phyloP scores from a whole-genome alignment of 2,329 filamentous ascomycete species.

The Trichophyton verrucosum region DNA sequence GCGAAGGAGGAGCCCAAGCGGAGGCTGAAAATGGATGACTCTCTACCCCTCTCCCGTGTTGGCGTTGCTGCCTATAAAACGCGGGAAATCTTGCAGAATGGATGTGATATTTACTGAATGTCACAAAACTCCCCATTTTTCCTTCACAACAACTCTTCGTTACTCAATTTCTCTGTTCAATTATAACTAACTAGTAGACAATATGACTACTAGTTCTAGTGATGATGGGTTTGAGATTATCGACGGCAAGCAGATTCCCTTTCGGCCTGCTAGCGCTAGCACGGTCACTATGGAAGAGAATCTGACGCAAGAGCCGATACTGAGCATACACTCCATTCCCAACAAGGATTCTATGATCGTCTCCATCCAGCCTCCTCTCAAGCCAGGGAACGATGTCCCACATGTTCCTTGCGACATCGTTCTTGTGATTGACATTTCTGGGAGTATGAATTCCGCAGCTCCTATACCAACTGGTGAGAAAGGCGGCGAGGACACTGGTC shows the following conservation, averaged over 20 bases:
- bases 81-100: neutral
- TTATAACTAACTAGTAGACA: neutral
- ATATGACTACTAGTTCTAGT: neutral
- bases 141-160: neutral
- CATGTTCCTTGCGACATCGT: constrained; percentile 47
- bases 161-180: neutral
- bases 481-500: constrained; percentile 36
- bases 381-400: constrained; percentile 13
- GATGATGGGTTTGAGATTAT: constrained; percentile 3
- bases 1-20: neutral
- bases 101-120: neutral
- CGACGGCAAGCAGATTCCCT: neutral
- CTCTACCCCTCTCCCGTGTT: neutral
- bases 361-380: constrained; percentile 15
- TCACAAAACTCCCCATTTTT: neutral
- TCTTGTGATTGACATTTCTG: constrained; percentile 50
- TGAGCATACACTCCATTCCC: constrained; percentile 5
- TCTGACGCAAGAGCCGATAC: neutral
- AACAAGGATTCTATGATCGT: constrained; percentile 14
- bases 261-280: neutral
- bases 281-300: neutral
- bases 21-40: neutral
- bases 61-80: neutral
- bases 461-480: constrained; percentile 31
- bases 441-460: constrained; percentile 42